These are phyloP conservation scores for Mantamonas sphyraenae DNA, from an alignment of 78 protist genomes.

Conservation along the genomic window DNA sequence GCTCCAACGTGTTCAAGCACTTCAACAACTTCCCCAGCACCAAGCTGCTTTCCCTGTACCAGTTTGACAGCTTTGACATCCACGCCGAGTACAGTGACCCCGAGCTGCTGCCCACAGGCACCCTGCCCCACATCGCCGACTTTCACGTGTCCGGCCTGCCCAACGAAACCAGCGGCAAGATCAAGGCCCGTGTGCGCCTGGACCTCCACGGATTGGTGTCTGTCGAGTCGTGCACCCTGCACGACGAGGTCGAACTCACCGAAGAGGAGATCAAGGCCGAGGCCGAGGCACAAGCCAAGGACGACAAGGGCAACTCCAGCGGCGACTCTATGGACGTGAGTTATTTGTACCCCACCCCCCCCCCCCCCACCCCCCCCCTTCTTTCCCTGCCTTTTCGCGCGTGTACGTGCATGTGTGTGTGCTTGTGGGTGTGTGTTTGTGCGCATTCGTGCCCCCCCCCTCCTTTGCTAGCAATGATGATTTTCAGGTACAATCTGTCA, in stretches of 20 bases:
- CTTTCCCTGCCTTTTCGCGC: too few relatives aligned
- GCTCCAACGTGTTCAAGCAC: neutral
- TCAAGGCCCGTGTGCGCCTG: constrained; percentile 63
- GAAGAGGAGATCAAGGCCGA: constrained; percentile 26
- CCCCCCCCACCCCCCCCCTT: too few relatives aligned
- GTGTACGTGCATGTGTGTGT: too few relatives aligned
- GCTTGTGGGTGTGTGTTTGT: too few relatives aligned
- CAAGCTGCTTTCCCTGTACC: constrained; percentile 52
- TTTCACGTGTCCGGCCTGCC: constrained; percentile 25
- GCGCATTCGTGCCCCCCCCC: too few relatives aligned
- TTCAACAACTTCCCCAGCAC: constrained; percentile 16
- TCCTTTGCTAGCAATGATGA: too few relatives aligned
- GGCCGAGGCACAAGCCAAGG: neutral
- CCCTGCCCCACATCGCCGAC: neutral
- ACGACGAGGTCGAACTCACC: constrained; percentile 53
- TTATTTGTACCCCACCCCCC: too few relatives aligned
- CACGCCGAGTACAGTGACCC: constrained; percentile 18
- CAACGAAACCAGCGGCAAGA: constrained; percentile 12
- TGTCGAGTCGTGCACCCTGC: constrained; percentile 53
- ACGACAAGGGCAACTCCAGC: neutral
- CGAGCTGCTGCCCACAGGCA: constrained; percentile 6
- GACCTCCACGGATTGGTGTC: constrained; percentile 57
- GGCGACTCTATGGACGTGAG: neutral
- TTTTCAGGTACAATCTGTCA: too few relatives aligned
- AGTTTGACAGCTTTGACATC: constrained; percentile 30